phyloP scores from a whole-genome alignment of 495 filamentous ascomycete genomes.

The Barbatosphaeria neglecta region DNA sequence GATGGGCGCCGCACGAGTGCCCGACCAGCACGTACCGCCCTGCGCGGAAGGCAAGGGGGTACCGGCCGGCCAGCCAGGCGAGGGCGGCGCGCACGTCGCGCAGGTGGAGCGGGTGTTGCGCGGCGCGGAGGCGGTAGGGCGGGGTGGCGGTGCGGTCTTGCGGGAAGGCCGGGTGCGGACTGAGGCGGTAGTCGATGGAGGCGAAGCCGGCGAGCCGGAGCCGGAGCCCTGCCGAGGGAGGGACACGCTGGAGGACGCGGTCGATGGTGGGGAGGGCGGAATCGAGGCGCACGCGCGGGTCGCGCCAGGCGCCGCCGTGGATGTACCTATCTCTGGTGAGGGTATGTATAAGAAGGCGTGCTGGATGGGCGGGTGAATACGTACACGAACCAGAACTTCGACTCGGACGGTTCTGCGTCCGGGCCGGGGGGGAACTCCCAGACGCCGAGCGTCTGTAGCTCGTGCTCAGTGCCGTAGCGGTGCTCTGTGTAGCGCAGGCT shows the following conservation, averaged over 20 bases:
- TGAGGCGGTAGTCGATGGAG: slow-evolving; percentile 72
- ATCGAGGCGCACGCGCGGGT: slow-evolving; percentile 47
- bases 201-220: slow-evolving; percentile 51
- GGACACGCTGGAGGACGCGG: slow-evolving; percentile 24
- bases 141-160: slow-evolving; percentile 24
- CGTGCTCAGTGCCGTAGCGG: slow-evolving; percentile 11
- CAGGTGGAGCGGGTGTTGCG: slow-evolving; percentile 64
- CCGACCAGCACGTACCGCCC: slow-evolving; percentile 54
- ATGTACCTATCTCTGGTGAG: slow-evolving; percentile 46
- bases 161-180: slow-evolving; percentile 52
- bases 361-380: neutral
- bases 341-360: neutral
- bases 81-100: slow-evolving; percentile 55
- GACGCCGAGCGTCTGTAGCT: slow-evolving; percentile 17
- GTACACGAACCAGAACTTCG: slow-evolving; percentile 19
- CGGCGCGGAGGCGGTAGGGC: slow-evolving; percentile 16
- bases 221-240: no score
- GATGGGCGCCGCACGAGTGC: slow-evolving; percentile 64
- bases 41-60: slow-evolving; percentile 22
- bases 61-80: slow-evolving; percentile 44
- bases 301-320: slow-evolving; percentile 85
- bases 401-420: no score
- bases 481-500: slow-evolving; percentile 12
- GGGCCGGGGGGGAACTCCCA: slow-evolving; percentile 12
- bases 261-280: slow-evolving; percentile 37